Evolutionary conservation across 1,284 basidiomycete genomes (phyloP), one percentile per base, ranked within the genome.

Genomic region (Fomitopsis betulina): DNA sequence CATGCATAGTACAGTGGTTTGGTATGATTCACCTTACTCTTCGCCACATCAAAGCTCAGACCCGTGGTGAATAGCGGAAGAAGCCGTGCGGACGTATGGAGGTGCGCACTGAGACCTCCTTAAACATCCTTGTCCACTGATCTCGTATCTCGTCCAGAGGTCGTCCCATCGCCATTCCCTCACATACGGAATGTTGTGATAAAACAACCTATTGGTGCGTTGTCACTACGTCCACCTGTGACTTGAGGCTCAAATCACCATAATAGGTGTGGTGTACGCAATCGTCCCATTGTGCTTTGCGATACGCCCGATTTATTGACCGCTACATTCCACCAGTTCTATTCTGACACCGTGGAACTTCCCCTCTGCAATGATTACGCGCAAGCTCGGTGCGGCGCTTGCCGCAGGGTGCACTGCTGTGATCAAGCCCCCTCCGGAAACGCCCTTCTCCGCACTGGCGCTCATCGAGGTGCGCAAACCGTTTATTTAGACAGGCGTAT

Each of bases 401-500:
- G 93, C 95, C 9, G 95, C 95, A 17, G 97, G 97, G 25, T 99
- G 97, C 73, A 98, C 96, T 0, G 83, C 87, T 1, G 96, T 99
- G 56, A 87, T 98, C 74, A 99, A 99, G 71, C 95, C 96, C 2
- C 90, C 97, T 2, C 85, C 95, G 1, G 96, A 99, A 75, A 96
- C 97, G 0, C 97, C 97, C 0, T 97, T 93, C 75, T 95, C 94
- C 38, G 88, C 90, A 17, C 83, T 99, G 21, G 97, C 96, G 4
- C 77, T 97, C 17, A 87, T 84, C 7, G 92, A 96, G 75, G 89
- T 89, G 67, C 42, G 73, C 63, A 23, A 27, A 33, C 5, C 47
- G 12, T 55, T 21, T 21, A n/a, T 30, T 13, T 19, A 27, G 3
- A 6, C 35, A 50, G 30, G 38, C 21, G 3, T 30, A 15, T 42